These are phyloP conservation scores for Inonotus hispidus DNA, from an alignment of 1,284 basidiomycete genomes.

Conservation along the genomic window DNA sequence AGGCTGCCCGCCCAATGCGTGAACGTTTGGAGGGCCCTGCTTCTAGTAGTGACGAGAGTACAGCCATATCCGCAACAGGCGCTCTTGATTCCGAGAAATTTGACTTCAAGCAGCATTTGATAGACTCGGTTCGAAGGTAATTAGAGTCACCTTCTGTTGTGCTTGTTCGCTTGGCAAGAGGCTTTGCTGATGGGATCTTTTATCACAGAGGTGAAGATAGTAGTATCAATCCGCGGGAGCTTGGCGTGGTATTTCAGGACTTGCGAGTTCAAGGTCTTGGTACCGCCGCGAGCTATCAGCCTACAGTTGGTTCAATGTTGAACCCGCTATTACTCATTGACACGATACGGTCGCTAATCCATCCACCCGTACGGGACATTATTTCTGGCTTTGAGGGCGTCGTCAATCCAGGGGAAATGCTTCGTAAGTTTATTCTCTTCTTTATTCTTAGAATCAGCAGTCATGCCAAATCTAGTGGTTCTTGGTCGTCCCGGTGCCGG, in stretches of 20 bases:
- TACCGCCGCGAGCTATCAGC: conserved; percentile 21
- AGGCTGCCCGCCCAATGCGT: neutral
- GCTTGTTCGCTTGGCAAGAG: neutral
- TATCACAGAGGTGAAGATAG: conserved; percentile 3
- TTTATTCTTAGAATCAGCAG: neutral
- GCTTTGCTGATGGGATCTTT: neutral
- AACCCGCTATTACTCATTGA: conserved; percentile 20
- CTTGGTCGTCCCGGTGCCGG: conserved; percentile 37
- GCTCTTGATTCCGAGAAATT: conserved; percentile 8
- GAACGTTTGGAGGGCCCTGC: neutral
- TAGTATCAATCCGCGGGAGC: conserved; percentile 11
- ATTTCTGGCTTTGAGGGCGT: conserved; percentile 30
- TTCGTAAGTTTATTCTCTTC: conserved; percentile 20
- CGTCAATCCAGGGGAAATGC: conserved; percentile 36
- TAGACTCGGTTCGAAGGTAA: conserved; percentile 8
- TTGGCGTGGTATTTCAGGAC: conserved; percentile 22
- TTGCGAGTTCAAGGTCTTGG: conserved; percentile 24
- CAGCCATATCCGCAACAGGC: conserved; percentile 3
- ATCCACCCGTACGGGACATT: conserved; percentile 26
- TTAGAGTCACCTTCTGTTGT: no score
- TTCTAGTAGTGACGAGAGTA: neutral
- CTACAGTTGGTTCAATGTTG: conserved; percentile 24
- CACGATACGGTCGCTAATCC: conserved; percentile 17
- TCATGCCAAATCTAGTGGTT: conserved; percentile 26
- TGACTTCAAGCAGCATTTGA: conserved; percentile 13